These are phyloP conservation scores for Solanum piurae DNA, from an alignment of 257 asterid species.

Conservation along the genomic window DNA sequence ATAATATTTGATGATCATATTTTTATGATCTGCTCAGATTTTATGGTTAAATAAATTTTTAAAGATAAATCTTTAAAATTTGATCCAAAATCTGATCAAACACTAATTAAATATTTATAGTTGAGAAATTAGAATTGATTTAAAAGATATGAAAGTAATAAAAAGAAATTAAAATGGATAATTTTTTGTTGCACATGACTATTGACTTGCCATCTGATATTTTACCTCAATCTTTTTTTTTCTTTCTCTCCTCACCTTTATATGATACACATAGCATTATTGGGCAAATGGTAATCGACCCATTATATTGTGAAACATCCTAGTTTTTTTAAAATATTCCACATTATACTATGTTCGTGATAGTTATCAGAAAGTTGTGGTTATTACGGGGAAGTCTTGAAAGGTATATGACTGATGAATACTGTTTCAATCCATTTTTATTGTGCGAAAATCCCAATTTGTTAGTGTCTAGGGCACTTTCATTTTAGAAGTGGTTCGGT, in stretches of 20 bases:
- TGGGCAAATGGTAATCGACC: not conserved
- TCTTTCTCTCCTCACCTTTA: too few relatives aligned
- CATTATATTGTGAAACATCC: not conserved
- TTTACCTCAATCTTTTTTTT: not conserved
- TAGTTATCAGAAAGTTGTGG: not conserved
- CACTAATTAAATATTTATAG: not conserved
- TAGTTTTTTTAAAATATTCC: not conserved
- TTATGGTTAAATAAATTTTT: not conserved
- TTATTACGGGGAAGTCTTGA: not conserved
- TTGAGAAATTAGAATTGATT: not conserved
- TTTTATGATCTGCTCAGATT: not conserved
- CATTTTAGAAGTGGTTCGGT: not conserved
- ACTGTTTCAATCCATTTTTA: too few relatives aligned
- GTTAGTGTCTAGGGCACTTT: not conserved
- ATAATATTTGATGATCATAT: not conserved
- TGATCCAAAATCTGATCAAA: not conserved
- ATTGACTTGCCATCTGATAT: too few relatives aligned
- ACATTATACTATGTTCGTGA: not conserved
- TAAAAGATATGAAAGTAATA: not conserved
- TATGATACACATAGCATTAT: too few relatives aligned
- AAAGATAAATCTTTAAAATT: not conserved
- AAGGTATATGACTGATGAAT: too few relatives aligned
- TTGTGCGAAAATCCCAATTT: fast-evolving
- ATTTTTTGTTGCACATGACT: not conserved
- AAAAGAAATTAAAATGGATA: not conserved